Evolutionary conservation across 805 yeast genomes (phyloP).

Genomic region (Candida manassasensis): DNA sequence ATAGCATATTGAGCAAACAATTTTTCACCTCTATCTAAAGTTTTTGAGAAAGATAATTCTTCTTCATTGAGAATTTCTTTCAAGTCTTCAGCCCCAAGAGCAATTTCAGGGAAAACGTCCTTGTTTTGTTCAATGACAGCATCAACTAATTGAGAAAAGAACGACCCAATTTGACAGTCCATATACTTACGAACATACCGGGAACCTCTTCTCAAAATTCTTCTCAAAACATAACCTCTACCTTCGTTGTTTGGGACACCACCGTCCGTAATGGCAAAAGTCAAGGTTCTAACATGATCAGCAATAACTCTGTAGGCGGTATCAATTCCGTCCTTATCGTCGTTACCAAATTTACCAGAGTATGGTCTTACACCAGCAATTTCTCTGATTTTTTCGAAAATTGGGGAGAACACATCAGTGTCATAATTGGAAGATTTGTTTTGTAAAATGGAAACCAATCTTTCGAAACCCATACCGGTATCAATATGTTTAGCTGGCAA

Average conservation of each 20-base stretch:
- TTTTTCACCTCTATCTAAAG: slow-evolving; percentile 96
- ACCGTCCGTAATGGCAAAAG: slow-evolving; percentile 95
- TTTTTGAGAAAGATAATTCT: slow-evolving; percentile 90
- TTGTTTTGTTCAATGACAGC: slow-evolving; percentile 84
- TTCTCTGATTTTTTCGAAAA: slow-evolving; percentile 81
- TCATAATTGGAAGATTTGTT: slow-evolving; percentile 91
- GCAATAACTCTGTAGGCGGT: slow-evolving; percentile 98
- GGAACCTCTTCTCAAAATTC: slow-evolving; percentile 96
- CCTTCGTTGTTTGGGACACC: slow-evolving; percentile 99
- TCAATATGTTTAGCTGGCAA: slow-evolving; percentile 95
- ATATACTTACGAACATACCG: slow-evolving; percentile 95
- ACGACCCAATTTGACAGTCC: slow-evolving; percentile 91
- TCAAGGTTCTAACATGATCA: slow-evolving; percentile 95
- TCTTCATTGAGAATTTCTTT: slow-evolving; percentile 94
- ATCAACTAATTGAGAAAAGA: slow-evolving; percentile 89
- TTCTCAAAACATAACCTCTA: slow-evolving; percentile 95
- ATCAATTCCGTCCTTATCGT: slow-evolving; percentile 90
- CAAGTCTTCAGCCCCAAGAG: slow-evolving; percentile 63
- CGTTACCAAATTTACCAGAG: slow-evolving; percentile 88
- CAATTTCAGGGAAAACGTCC: slow-evolving; percentile 89
- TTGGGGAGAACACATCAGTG: slow-evolving; percentile 92
- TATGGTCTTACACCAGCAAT: slow-evolving; percentile 91
- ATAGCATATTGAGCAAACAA: slow-evolving; percentile 90
- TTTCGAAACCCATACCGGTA: slow-evolving; percentile 98
- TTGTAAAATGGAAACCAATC: slow-evolving; percentile 91